phyloP scores from a whole-genome alignment of 2,329 filamentous ascomycete genomes.

The Penicillium fuscoglaucum region DNA sequence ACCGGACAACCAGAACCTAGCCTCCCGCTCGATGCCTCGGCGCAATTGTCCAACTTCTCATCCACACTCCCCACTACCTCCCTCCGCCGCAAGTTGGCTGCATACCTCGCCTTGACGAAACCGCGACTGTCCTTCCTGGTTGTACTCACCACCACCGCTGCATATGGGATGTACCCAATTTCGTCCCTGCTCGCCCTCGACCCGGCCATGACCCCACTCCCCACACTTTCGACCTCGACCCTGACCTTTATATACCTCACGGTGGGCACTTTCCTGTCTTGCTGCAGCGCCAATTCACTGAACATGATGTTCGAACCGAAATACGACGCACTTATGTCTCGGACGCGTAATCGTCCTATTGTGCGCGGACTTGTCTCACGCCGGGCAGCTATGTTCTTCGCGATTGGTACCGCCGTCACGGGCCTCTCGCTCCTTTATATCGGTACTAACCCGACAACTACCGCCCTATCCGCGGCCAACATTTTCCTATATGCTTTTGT shows the following conservation, averaged over 20 bases:
- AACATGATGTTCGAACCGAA: slow-evolving; percentile 96
- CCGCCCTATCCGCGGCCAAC: slow-evolving; percentile 79
- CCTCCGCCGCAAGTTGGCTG: slow-evolving; percentile 67
- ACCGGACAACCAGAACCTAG: slow-evolving; percentile 30
- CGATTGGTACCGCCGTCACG: slow-evolving; percentile 65
- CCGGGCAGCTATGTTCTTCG: slow-evolving; percentile 74
- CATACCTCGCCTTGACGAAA: slow-evolving; percentile 90
- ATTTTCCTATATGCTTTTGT: slow-evolving; percentile 86
- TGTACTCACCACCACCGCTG: slow-evolving; percentile 83
- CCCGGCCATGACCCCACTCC: slow-evolving; percentile 59
- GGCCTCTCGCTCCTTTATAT: slow-evolving; percentile 77
- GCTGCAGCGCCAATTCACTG: slow-evolving; percentile 86
- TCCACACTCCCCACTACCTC: slow-evolving; percentile 58
- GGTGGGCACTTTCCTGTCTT: slow-evolving; percentile 81
- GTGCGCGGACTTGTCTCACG: slow-evolving; percentile 76
- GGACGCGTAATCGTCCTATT: slow-evolving; percentile 87
- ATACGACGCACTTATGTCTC: slow-evolving; percentile 87
- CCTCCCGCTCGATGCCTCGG: slow-evolving; percentile 61
- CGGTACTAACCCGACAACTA: slow-evolving; percentile 91
- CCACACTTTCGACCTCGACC: slow-evolving; percentile 70
- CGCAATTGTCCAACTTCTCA: slow-evolving; percentile 59
- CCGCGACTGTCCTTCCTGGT: slow-evolving; percentile 89
- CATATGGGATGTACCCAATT: slow-evolving; percentile 91
- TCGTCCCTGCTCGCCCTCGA: slow-evolving; percentile 83
- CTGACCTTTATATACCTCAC: slow-evolving; percentile 92